A percentile compares a stretch with the other conserved stretches of the same genome.
Conservation (phyloP, 23 red algal genomes). For the Gracilaria caudata region DNA sequence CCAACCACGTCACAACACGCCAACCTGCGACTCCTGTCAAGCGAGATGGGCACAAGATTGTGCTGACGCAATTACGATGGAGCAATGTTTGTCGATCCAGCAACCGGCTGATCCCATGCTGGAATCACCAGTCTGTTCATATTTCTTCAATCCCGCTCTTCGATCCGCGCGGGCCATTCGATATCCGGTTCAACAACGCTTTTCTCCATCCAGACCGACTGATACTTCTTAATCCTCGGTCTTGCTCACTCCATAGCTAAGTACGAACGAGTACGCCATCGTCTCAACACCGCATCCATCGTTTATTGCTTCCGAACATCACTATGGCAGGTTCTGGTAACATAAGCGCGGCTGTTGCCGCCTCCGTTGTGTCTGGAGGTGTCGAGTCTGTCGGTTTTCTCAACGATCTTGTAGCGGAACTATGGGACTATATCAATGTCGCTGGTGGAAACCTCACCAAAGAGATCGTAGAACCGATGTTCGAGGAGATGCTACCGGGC, state of each 20-base stretch:
- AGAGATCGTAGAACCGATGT: conserved; percentile 74
- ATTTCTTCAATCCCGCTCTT: too few species aligned
- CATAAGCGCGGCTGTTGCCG: conserved; percentile 27
- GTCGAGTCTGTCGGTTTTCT: conserved; percentile 67
- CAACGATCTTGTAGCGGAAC: conserved; percentile 64
- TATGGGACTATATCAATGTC: conserved; percentile 72
- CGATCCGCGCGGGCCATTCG: background rate
- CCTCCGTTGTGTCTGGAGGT: conserved; percentile 53
- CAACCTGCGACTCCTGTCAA: background rate
- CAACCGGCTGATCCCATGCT: too few species aligned
- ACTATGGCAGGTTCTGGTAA: background rate
- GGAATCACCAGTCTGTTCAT: too few species aligned
- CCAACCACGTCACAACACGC: conserved; percentile 17
- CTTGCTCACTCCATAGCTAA: background rate
- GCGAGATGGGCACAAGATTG: too few species aligned
- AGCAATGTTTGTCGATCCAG: too few species aligned
- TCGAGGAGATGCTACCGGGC: conserved; percentile 63
- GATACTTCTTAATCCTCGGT: too few species aligned
- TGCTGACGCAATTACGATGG: too few species aligned
- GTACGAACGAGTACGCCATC: too few species aligned
- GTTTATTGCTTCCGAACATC: background rate
- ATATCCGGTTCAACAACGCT: background rate
- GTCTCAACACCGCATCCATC: background rate
- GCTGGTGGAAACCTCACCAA: conserved; percentile 52
- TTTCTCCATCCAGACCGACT: background rate